Base-by-base conservation (phyloP, 2,329 filamentous ascomycete genomes). In the Neodidymelliopsis sp. region DNA sequence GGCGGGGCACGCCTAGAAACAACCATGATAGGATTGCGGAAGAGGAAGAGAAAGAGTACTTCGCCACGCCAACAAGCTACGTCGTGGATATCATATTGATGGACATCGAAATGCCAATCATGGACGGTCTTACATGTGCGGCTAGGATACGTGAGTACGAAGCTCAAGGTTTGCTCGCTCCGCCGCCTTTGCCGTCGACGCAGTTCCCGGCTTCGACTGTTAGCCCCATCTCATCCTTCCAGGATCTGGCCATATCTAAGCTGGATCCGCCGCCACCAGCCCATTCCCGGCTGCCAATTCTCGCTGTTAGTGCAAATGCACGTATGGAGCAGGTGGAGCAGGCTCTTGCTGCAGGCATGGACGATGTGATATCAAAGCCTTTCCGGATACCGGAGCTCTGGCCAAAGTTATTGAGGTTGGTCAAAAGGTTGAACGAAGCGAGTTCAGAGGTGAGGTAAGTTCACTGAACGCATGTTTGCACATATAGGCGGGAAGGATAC, bases 291-390 rank as follows among this genome's bases (percentile, higher is more conserved):
- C 38, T 70, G 4, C 66, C 66, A 3, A 65, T 71, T 9, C 49
- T 72, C 4, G 69, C 67, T 9, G 66, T 72, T 2, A 73, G 67
- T 30, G 68, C 69, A 1, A 72, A 73, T 53, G 70, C 67, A 5
- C 55, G 70, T 18, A 62, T 57, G 39, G 66, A 71, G 42, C 70
- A 72, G 49, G 52, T 72, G 3, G 47, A 62, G 8, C 50, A 62
- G 19, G 66, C 67, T 10, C 41, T 71, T 9, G 56, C 56, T 0
- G 63, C 66, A 2, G 69, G 66, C 2, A 70, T 72, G 67, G 67
- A 69, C 8, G 62, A 65, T 41, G 59, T 59, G 4, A 67, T 67
- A 11, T 54, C 62, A 1, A 67, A 64, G 31, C 60, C 62, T 1
- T 65, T 65, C 18, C 43, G 62, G 1, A 59, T 63, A 42, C 62